Evolutionary conservation across 2,329 filamentous ascomycete species (phyloP).

Genomic region (Pseudocercospora vitis): DNA sequence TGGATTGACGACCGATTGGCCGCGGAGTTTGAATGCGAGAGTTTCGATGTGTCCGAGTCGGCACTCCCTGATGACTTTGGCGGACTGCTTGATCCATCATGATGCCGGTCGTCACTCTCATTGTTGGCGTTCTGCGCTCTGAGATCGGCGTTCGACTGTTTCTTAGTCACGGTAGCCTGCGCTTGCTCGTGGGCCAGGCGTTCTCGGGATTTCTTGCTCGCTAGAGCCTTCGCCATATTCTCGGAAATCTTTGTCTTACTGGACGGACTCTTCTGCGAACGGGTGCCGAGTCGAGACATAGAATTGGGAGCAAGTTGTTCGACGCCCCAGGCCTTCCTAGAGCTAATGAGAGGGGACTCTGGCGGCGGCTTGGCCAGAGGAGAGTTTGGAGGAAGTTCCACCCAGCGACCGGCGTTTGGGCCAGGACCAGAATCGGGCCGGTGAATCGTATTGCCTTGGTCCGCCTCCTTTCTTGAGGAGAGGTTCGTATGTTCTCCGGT

Average conservation of each 20-base stretch:
- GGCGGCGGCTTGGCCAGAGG: background rate
- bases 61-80: background rate
- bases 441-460: background rate
- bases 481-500: background rate
- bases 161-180: background rate
- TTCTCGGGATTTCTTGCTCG: constrained; percentile 4
- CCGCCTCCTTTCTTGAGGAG: background rate
- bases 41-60: background rate
- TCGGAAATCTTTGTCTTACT: constrained; percentile 3
- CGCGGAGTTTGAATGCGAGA: background rate
- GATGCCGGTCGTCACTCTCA: background rate
- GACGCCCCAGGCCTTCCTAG: constrained; percentile 1
- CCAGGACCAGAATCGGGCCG: background rate
- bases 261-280: background rate
- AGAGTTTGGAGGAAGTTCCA: constrained; percentile 1
- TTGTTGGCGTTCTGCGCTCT: background rate
- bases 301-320: constrained; percentile 3
- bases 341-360: background rate
- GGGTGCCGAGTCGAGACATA: background rate
- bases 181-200: background rate
- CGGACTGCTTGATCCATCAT: background rate
- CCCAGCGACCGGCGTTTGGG: background rate
- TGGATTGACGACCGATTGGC: too few species aligned
- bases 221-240: background rate
- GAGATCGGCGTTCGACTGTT: background rate